phyloP scores from a whole-genome alignment of 352 stramenopile genomes.

The Globisporangium mamillatum region DNA sequence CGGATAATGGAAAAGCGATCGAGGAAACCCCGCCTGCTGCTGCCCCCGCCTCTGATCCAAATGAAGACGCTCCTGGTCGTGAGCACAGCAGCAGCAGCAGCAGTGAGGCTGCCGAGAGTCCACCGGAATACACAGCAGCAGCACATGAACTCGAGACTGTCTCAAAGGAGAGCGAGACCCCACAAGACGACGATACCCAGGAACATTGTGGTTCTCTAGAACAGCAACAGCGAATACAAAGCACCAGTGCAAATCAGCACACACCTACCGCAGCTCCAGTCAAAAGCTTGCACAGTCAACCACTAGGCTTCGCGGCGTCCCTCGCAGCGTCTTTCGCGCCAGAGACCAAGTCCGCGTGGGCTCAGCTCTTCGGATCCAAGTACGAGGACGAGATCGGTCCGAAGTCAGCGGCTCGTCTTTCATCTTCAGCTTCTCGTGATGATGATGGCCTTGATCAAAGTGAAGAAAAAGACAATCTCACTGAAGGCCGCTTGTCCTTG shows the following conservation, averaged over 20 bases:
- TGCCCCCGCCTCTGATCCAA: no score
- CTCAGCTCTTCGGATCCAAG: constrained; percentile 51
- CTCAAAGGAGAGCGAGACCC: not conserved
- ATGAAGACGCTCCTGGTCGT: not conserved
- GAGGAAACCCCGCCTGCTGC: not conserved
- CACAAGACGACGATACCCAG: not conserved
- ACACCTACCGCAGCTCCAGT: not conserved
- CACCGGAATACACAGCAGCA: not conserved
- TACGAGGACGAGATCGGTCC: constrained; percentile 39
- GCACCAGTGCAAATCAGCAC: no score
- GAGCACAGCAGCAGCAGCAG: not conserved
- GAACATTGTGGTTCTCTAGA: not conserved
- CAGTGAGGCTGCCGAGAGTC: not conserved
- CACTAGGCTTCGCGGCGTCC: constrained; percentile 13
- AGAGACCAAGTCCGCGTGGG: constrained; percentile 42
- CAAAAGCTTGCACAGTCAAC: no score
- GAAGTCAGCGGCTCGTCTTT: not conserved
- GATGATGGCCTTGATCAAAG: not conserved
- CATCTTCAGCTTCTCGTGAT: not conserved
- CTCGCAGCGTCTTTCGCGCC: constrained; percentile 32
- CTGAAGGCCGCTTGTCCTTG: constrained; percentile 14
- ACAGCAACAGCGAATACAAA: not conserved
- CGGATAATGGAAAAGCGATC: not conserved
- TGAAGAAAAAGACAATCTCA: not conserved
- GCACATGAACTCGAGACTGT: not conserved